Conservation (phyloP, 768 basidiomycete genomes). For the Steccherinum ochraceum region DNA sequence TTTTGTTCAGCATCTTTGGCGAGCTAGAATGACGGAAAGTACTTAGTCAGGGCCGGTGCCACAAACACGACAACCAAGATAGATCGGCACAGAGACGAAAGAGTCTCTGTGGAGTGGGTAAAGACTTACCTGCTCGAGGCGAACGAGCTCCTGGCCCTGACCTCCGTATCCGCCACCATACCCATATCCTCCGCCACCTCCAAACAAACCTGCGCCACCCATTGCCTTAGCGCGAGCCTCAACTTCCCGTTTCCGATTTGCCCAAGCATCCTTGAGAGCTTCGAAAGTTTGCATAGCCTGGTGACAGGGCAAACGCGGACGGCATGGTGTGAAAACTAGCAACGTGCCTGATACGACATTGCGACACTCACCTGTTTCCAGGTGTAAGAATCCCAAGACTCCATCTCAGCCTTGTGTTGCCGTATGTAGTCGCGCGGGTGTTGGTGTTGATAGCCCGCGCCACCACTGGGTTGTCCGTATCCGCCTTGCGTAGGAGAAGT, state of each 20-base stretch:
- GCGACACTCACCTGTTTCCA: conserved; percentile 54
- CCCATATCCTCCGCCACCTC: conserved; percentile 18
- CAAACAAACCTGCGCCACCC: conserved; percentile 35
- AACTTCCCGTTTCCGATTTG: conserved; percentile 48
- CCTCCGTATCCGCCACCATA: conserved; percentile 17
- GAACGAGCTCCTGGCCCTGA: conserved; percentile 38
- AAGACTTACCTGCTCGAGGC: conserved; percentile 50
- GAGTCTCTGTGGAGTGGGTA: background rate
- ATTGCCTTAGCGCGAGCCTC: conserved; percentile 39
- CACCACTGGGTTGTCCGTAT: background rate
- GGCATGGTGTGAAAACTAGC: background rate
- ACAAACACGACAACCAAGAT: background rate
- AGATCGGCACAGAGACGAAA: background rate
- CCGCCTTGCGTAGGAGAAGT: background rate
- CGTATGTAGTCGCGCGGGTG: conserved; percentile 71
- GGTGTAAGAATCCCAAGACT: conserved; percentile 60
- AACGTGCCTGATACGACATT: background rate
- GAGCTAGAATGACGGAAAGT: conserved; percentile 12
- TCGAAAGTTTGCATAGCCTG: conserved; percentile 53
- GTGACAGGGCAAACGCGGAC: conserved; percentile 16
- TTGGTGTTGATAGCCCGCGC: conserved; percentile 26
- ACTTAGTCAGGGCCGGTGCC: background rate
- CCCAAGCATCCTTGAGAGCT: conserved; percentile 62
- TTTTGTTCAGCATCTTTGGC: conserved; percentile 22
- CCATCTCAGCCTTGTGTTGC: conserved; percentile 58